Evolutionary conservation across 257 asterid species (phyloP).

Genomic region (Solanum sitiens): DNA sequence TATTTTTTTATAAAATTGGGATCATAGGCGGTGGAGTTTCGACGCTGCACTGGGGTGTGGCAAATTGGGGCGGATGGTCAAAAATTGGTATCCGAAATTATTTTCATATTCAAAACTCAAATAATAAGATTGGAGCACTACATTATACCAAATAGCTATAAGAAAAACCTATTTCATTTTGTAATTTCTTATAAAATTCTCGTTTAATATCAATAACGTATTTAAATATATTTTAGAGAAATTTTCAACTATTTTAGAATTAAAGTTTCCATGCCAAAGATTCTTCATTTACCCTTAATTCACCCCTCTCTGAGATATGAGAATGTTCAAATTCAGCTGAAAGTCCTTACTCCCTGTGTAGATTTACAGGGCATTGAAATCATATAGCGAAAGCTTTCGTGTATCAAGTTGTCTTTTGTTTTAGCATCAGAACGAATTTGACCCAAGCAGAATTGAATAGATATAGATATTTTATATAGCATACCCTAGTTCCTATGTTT

Average conservation of each 20-base stretch:
- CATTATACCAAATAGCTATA: too few relatives aligned
- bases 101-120: too few relatives aligned
- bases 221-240: background rate
- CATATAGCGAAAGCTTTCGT: background rate
- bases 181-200: background rate
- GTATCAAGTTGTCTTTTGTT: background rate
- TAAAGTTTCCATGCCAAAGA: slow-evolving; percentile 13
- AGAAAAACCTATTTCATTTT: background rate
- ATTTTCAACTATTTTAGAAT: too few relatives aligned
- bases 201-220: background rate
- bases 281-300: slow-evolving; percentile 31
- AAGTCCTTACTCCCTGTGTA: slow-evolving; percentile 47
- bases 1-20: background rate
- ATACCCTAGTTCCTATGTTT: background rate
- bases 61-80: background rate
- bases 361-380: slow-evolving; percentile 32
- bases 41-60: background rate
- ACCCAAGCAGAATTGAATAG: background rate
- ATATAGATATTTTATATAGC: background rate
- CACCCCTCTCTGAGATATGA: background rate
- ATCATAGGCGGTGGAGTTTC: background rate
- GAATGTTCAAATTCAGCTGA: background rate
- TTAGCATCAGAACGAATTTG: background rate
- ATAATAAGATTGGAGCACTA: too few relatives aligned
- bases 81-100: background rate